These are phyloP conservation scores for Tetrapisispora phaffii DNA, from an alignment of 805 yeast species.

Conservation along the genomic window DNA sequence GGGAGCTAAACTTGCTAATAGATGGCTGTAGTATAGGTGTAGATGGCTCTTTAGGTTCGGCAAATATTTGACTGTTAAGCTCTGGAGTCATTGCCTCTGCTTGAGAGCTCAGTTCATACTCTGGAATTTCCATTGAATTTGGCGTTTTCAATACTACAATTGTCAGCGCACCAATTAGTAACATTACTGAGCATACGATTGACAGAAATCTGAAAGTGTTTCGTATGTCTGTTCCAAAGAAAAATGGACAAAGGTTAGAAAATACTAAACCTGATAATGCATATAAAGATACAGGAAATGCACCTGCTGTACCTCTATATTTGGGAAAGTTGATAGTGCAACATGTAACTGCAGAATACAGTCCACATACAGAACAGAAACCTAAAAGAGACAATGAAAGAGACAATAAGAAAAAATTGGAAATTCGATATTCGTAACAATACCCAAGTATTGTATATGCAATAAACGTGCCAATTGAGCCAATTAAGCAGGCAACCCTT, in stretches of 20 bases:
- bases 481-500: constrained; percentile 40
- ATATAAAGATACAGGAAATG: constrained; percentile 56
- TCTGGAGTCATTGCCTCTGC: background rate
- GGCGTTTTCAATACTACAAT: background rate
- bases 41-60: background rate
- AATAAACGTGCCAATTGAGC: constrained; percentile 42
- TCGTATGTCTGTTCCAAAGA: constrained; percentile 44
- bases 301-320: constrained; percentile 61
- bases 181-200: constrained; percentile 35
- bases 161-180: constrained; percentile 25
- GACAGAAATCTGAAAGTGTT: constrained; percentile 49
- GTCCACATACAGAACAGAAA: constrained; percentile 52
- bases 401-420: constrained; percentile 36
- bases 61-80: background rate
- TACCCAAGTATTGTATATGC: constrained; percentile 46
- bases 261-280: constrained; percentile 64
- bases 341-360: constrained; percentile 46
- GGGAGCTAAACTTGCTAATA: background rate
- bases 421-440: constrained; percentile 35
- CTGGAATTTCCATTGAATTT: background rate
- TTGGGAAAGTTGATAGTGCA: constrained; percentile 53
- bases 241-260: constrained; percentile 42
- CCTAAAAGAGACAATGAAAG: constrained; percentile 47
- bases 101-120: background rate
- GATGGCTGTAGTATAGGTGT: constrained; percentile 2